Conservation (phyloP, 148 eudicot genomes). For the Mesembryanthemum crystallinum region DNA sequence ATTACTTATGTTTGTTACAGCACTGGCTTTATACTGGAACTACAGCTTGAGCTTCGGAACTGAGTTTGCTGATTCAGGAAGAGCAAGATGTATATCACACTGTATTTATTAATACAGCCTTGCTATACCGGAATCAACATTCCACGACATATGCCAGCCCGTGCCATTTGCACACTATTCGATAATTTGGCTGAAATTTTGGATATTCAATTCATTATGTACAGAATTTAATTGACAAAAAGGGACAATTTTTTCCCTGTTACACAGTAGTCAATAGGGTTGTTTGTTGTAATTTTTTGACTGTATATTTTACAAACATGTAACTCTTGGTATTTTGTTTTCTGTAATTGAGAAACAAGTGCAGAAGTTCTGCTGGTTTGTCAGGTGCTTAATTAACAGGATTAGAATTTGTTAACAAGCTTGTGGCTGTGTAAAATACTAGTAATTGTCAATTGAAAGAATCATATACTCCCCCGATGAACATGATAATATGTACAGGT, state of each 20-base stretch:
- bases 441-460: neutral
- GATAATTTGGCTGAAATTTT: slow-evolving; percentile 15
- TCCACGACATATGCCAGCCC: neutral
- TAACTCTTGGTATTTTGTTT: neutral
- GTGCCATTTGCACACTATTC: slow-evolving; percentile 14
- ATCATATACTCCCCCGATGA: neutral
- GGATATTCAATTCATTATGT: slow-evolving; percentile 26
- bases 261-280: neutral
- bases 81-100: neutral
- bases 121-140: slow-evolving; percentile 9
- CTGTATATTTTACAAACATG: slow-evolving; percentile 10
- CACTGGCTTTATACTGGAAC: neutral
- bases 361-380: neutral
- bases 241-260: neutral
- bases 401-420: no score
- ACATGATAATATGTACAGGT: no score
- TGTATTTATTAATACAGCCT: neutral
- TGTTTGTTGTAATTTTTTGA: slow-evolving; percentile 5
- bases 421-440: no score
- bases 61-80: slow-evolving; percentile 12
- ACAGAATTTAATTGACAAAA: slow-evolving; percentile 10
- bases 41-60: neutral
- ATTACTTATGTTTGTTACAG: neutral
- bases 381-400: neutral
- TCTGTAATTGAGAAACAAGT: neutral